A percentile compares a stretch with the other conserved stretches of the same genome.
Evolutionary conservation across 2,329 filamentous ascomycete species (phyloP).

Genomic region (Xylariaceae sp.): DNA sequence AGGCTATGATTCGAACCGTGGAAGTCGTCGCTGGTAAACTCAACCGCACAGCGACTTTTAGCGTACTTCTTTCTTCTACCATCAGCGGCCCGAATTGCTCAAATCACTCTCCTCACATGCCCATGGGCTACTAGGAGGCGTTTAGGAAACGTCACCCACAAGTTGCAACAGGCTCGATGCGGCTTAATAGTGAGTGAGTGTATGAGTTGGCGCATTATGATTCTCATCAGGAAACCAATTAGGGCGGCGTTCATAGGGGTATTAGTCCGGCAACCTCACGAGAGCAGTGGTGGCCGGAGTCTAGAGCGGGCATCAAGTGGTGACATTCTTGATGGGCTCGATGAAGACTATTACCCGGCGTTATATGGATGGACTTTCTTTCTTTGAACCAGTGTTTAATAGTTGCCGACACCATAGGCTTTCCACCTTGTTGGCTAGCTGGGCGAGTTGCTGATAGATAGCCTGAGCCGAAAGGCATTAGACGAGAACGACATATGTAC

Average conservation of each 20-base stretch:
- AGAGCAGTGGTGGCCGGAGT: conserved; percentile 22
- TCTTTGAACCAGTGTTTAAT: conserved; percentile 14
- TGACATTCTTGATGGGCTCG: conserved; percentile 25
- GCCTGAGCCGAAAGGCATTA: conserved; percentile 6
- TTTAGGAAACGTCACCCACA: background rate
- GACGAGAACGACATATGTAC: conserved; percentile 8
- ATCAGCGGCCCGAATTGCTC: no score
- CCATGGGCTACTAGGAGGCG: background rate
- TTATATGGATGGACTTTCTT: conserved; percentile 9
- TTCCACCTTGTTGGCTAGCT: background rate
- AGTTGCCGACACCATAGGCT: conserved; percentile 14
- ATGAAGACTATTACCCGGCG: conserved; percentile 26
- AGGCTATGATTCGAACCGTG: conserved; percentile 35
- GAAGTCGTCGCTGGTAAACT: conserved; percentile 27
- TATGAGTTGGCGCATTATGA: conserved; percentile 20
- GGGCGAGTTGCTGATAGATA: conserved; percentile 12
- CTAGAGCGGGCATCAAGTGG: conserved; percentile 23
- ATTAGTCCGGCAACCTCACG: conserved; percentile 8
- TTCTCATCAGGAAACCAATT: conserved; percentile 6
- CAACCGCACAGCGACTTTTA: no score
- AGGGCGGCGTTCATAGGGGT: conserved; percentile 18
- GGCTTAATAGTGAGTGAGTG: conserved; percentile 4
- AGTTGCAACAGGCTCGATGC: conserved; percentile 8
- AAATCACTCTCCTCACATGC: background rate
- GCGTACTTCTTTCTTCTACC: no score